These are phyloP conservation scores for Cystobasidium pallidum DNA, from an alignment of 1,284 basidiomycete species.

Conservation along the genomic window DNA sequence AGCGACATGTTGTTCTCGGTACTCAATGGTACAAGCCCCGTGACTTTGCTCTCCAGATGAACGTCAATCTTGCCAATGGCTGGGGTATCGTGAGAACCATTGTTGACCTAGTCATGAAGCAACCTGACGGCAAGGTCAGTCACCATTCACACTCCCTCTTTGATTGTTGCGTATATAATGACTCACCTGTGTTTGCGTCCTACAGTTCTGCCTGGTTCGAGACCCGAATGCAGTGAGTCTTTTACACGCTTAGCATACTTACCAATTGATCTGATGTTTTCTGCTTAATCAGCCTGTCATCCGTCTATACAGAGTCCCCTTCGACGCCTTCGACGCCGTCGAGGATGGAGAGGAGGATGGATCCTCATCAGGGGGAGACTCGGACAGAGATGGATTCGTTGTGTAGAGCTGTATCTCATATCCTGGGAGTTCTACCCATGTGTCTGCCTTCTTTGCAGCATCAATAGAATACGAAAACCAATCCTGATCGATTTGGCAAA, in stretches of 20 bases:
- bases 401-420: slow-evolving; percentile 25
- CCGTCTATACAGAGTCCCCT: slow-evolving; percentile 87
- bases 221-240: slow-evolving; percentile 88
- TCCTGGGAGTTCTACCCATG: too few species aligned
- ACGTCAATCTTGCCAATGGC: slow-evolving; percentile 91
- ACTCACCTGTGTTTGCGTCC: neutral
- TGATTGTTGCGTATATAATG: neutral
- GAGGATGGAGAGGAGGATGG: slow-evolving; percentile 62
- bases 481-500: slow-evolving; percentile 7
- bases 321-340: slow-evolving; percentile 71
- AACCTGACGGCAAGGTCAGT: slow-evolving; percentile 80
- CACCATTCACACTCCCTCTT: neutral
- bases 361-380: slow-evolving; percentile 25
- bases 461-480: neutral
- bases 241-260: slow-evolving; percentile 26
- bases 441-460: neutral
- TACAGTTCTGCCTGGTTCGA: slow-evolving; percentile 82
- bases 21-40: slow-evolving; percentile 91
- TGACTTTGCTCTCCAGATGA: slow-evolving; percentile 93
- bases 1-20: slow-evolving; percentile 92
- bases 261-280: neutral
- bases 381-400: slow-evolving; percentile 41
- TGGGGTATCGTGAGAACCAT: slow-evolving; percentile 98
- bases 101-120: slow-evolving; percentile 87
- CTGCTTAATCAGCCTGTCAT: slow-evolving; percentile 72